These are phyloP conservation scores for Solanum paucissectum DNA, from an alignment of 257 asterid species.

Conservation along the genomic window DNA sequence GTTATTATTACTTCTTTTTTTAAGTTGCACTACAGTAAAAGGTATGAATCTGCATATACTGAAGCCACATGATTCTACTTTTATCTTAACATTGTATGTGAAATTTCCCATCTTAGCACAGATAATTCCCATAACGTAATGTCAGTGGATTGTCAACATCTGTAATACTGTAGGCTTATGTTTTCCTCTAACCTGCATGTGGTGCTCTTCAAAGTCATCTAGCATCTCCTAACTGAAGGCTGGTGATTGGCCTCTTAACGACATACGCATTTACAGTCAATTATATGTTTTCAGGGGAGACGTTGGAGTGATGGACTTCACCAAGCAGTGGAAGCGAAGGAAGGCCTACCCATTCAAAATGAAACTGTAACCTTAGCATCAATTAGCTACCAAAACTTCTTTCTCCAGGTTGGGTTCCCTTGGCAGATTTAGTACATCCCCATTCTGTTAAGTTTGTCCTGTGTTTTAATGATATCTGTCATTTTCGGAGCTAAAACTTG, in stretches of 20 bases:
- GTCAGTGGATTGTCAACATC: neutral
- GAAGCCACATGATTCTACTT: neutral
- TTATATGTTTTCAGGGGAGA: conserved; percentile 55
- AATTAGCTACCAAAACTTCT: conserved; percentile 97
- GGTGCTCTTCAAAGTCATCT: neutral
- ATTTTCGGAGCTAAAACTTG: neutral
- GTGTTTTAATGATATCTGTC: conserved; percentile 1
- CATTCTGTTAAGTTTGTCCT: neutral
- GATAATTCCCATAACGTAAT: neutral
- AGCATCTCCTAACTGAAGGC: neutral
- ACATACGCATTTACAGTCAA: neutral
- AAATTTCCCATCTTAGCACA: neutral
- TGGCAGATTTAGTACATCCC: conserved; percentile 1
- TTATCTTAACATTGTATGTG: neutral
- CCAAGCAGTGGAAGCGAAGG: conserved; percentile 99
- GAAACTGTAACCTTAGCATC: conserved; percentile 97
- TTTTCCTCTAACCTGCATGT: neutral
- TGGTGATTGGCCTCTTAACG: neutral
- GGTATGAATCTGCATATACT: neutral
- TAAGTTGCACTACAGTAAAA: neutral
- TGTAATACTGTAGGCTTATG: neutral
- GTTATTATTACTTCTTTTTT: neutral
- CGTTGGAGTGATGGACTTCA: conserved; percentile 99
- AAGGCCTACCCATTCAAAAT: conserved; percentile 89
- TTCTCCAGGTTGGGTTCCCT: conserved; percentile 72